phyloP scores from a whole-genome alignment of 73 alveolate genomes.

The Paramecium biaurelia region DNA sequence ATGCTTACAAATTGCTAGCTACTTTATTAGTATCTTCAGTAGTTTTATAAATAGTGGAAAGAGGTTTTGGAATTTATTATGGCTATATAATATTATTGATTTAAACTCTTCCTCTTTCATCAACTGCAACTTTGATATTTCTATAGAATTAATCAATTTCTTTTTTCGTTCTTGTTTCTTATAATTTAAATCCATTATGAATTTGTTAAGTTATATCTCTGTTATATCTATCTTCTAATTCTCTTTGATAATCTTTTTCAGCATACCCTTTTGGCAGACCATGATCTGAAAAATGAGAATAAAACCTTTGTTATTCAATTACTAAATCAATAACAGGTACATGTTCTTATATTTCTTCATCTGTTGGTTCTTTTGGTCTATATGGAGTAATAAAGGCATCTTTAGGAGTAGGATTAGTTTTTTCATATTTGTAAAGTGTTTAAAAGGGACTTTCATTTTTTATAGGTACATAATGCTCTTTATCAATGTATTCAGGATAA shows the following conservation, averaged over 20 bases:
- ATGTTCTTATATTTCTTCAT: neutral
- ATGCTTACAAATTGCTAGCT: neutral
- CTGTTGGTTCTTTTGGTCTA: slow-evolving; percentile 19
- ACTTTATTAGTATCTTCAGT: neutral
- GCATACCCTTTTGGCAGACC: slow-evolving; percentile 9
- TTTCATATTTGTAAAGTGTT: neutral
- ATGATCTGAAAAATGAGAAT: neutral
- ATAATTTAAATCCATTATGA: neutral
- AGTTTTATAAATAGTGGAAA: neutral
- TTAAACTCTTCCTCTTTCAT: neutral
- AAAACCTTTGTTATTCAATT: neutral
- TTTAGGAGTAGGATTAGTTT: slow-evolving; percentile 10
- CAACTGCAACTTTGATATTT: neutral
- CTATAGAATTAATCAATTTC: neutral
- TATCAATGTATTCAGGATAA: neutral
- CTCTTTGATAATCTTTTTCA: neutral
- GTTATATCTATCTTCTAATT: neutral
- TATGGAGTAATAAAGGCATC: neutral
- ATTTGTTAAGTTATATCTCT: neutral
- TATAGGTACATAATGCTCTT: neutral
- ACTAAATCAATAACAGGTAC: neutral
- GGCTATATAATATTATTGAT: neutral
- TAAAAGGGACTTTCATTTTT: neutral
- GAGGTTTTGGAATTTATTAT: neutral
- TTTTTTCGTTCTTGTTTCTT: neutral